Evolutionary conservation across 2,329 filamentous ascomycete genomes (phyloP).

Genomic region (Pseudogymnoascus sp.): DNA sequence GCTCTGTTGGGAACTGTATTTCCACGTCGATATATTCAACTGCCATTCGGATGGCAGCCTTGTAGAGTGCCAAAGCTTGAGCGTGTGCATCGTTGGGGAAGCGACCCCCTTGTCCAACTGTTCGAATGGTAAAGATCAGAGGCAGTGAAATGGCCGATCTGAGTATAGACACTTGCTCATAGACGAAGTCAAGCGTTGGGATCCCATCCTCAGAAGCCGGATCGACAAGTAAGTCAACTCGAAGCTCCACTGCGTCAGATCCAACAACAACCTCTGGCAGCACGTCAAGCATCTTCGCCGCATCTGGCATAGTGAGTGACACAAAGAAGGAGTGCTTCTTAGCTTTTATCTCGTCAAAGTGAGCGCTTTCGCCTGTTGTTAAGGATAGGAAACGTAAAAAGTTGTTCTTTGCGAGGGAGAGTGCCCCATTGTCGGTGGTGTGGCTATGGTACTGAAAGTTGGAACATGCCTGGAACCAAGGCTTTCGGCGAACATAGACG

Average conservation of each 20-base stretch:
- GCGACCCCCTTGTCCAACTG: conserved; percentile 74
- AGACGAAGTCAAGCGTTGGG: conserved; percentile 66
- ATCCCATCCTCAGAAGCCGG: conserved; percentile 45
- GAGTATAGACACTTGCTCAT: conserved; percentile 72
- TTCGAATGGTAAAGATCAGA: conserved; percentile 88
- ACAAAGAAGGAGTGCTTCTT: conserved; percentile 86
- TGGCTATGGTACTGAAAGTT: conserved; percentile 91
- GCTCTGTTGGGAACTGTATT: conserved; percentile 72
- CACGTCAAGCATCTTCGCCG: conserved; percentile 55
- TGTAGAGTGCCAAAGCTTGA: conserved; percentile 69
- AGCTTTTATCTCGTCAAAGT: conserved; percentile 47
- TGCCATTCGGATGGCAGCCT: conserved; percentile 70
- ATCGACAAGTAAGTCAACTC: conserved; percentile 84
- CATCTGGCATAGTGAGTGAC: conserved; percentile 73
- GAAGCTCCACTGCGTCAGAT: conserved; percentile 85
- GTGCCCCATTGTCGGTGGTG: conserved; percentile 32
- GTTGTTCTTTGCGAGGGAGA: conserved; percentile 42
- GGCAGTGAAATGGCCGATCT: conserved; percentile 67
- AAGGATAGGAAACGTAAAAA: conserved; percentile 67
- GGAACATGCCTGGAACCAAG: conserved; percentile 87
- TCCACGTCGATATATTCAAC: conserved; percentile 93
- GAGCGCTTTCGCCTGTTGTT: conserved; percentile 57
- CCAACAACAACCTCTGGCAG: conserved; percentile 72
- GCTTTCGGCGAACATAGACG: conserved; percentile 82
- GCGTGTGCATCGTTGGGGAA: conserved; percentile 72